Conservation (phyloP, 2,329 filamentous ascomycete genomes). For the Falciphora oryzae region DNA sequence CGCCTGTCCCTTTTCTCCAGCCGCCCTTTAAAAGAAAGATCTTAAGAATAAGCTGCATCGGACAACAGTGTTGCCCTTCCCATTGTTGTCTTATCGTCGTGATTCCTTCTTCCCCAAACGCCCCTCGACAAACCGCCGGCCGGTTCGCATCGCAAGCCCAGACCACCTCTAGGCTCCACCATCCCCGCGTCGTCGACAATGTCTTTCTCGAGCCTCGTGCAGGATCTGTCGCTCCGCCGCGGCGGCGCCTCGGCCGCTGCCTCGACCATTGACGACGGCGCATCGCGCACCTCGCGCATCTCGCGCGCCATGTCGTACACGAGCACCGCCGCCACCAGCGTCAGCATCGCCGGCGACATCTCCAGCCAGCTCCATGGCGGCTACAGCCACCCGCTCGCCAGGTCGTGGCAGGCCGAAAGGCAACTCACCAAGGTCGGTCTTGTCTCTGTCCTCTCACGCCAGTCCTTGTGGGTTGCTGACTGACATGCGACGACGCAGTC, state of each 20-base stretch:
- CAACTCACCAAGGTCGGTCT: slow-evolving; percentile 72
- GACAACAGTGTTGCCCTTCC: background rate
- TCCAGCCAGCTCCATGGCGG: slow-evolving; percentile 79
- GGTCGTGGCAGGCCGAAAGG: slow-evolving; percentile 77
- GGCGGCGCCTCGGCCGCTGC: slow-evolving; percentile 37
- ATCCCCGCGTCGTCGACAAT: slow-evolving; percentile 30
- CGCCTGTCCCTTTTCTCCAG: no score
- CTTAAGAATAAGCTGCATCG: background rate
- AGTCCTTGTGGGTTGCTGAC: background rate
- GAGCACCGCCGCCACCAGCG: slow-evolving; percentile 61
- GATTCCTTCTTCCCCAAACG: background rate
- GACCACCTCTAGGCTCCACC: no score
- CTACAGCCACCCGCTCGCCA: slow-evolving; percentile 72
- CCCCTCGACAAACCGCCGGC: background rate
- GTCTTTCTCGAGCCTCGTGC: slow-evolving; percentile 64
- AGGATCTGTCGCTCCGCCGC: slow-evolving; percentile 54
- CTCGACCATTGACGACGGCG: slow-evolving; percentile 53
- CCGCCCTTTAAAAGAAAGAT: background rate
- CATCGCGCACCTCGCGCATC: slow-evolving; percentile 55
- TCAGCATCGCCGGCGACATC: slow-evolving; percentile 69
- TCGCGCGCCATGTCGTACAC: slow-evolving; percentile 61
- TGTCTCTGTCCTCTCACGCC: background rate
- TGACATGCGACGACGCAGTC: slow-evolving; percentile 48
- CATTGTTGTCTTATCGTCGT: background rate
- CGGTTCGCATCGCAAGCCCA: no score